phyloP scores from a whole-genome alignment of 257 asterid species.

The Ballota nigra region DNA sequence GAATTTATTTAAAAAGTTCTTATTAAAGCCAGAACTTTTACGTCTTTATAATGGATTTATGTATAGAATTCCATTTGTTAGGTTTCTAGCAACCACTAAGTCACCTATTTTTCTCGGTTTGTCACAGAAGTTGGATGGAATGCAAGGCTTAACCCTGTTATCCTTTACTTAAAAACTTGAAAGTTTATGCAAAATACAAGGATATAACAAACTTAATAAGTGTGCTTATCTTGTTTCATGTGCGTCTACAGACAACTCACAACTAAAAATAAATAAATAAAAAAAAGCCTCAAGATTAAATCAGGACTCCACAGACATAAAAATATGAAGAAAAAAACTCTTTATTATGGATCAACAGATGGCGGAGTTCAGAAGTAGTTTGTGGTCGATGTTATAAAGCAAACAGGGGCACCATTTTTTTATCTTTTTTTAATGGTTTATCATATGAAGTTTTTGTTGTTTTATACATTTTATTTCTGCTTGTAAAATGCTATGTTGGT shows the following conservation, averaged over 20 bases:
- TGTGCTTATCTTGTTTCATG: background rate
- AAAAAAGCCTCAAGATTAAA: conserved; percentile 3
- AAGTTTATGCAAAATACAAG: background rate
- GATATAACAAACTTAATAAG: background rate
- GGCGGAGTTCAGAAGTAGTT: background rate
- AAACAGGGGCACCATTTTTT: background rate
- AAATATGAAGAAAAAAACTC: background rate
- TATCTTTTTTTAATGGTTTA: background rate
- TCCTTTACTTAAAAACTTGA: background rate
- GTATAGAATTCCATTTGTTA: background rate
- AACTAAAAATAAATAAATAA: background rate
- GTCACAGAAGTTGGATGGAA: background rate
- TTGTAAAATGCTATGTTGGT: background rate
- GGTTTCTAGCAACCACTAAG: background rate
- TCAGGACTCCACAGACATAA: background rate
- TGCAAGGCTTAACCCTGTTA: background rate
- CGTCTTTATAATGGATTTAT: background rate
- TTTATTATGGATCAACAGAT: background rate
- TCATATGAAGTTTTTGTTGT: background rate
- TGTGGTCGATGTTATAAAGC: conserved; percentile 14
- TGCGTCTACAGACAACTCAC: conserved; percentile 1
- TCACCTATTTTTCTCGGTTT: background rate
- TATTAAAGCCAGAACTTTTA: background rate
- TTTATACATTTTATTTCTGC: conserved; percentile 4
- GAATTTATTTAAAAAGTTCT: background rate